Evolutionary conservation across 768 basidiomycete genomes (phyloP).

Genomic region (Rhizopogon salebrosus): DNA sequence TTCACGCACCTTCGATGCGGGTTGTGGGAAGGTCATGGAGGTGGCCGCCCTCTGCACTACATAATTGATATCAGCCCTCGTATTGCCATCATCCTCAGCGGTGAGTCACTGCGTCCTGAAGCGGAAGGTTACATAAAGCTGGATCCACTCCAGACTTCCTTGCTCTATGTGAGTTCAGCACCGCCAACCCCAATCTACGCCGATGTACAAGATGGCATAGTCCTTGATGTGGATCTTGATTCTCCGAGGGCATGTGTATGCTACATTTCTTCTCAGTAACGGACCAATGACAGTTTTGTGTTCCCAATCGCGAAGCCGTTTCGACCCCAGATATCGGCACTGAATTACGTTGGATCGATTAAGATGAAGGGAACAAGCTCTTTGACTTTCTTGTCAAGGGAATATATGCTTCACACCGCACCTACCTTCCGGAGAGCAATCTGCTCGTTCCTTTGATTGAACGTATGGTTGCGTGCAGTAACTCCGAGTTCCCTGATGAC

Average conservation of each 20-base stretch:
- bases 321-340: background rate
- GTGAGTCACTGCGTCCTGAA: conserved; percentile 11
- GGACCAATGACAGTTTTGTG: conserved; percentile 22
- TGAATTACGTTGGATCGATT: conserved; percentile 3
- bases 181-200: conserved; percentile 3
- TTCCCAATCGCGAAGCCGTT: conserved; percentile 26
- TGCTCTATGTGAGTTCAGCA: conserved; percentile 1
- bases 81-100: conserved; percentile 26
- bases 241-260: too few relatives aligned
- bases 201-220: too few relatives aligned
- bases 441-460: too few relatives aligned
- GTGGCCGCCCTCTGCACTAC: conserved; percentile 19
- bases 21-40: conserved; percentile 28
- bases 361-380: background rate
- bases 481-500: too few relatives aligned
- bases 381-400: conserved; percentile 7
- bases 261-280: conserved; percentile 4
- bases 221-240: too few relatives aligned
- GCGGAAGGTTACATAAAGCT: background rate
- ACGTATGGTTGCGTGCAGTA: background rate
- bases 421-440: background rate
- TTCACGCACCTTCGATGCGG: conserved; percentile 28
- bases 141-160: background rate
- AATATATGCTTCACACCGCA: conserved; percentile 4
- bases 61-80: conserved; percentile 32